phyloP scores from a whole-genome alignment of 495 filamentous ascomycete genomes.

The Talaromyces liani region DNA sequence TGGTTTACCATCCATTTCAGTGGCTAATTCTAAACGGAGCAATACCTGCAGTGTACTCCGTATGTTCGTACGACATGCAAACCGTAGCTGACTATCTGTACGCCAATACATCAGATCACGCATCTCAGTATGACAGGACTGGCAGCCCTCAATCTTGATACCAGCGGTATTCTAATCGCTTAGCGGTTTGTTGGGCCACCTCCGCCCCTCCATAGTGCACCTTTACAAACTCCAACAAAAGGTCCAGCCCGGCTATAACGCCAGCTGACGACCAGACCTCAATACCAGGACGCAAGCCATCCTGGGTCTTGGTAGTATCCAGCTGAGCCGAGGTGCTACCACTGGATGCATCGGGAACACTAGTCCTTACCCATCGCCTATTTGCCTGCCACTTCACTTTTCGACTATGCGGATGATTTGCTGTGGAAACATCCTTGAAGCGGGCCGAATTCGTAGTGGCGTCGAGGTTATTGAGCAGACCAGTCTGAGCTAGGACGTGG shows the following conservation, averaged over 20 bases:
- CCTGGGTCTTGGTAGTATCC: not conserved
- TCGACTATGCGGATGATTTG: conserved; percentile 1
- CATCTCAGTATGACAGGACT: not conserved
- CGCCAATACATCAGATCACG: not conserved
- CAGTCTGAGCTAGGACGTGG: conserved; percentile 41
- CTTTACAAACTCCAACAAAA: conserved; percentile 17
- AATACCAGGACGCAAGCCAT: not conserved
- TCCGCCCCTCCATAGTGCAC: conserved; percentile 15
- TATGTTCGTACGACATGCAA: not conserved
- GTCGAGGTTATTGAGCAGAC: conserved; percentile 45
- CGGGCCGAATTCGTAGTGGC: conserved; percentile 44
- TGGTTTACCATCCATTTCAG: not conserved
- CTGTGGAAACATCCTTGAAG: conserved; percentile 4
- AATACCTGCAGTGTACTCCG: not conserved
- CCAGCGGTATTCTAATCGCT: conserved; percentile 1
- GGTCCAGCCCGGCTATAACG: conserved; percentile 18
- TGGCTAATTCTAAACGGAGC: not conserved
- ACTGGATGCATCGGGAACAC: not conserved
- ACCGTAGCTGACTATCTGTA: not conserved
- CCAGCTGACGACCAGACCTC: conserved; percentile 19
- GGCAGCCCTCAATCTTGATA: not conserved
- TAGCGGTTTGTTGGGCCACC: not conserved
- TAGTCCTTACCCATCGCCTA: not conserved
- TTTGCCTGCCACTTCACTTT: conserved; percentile 4
- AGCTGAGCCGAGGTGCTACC: not conserved